Base-by-base conservation (phyloP, 441 rosid species). In the Erodium texanum region DNA sequence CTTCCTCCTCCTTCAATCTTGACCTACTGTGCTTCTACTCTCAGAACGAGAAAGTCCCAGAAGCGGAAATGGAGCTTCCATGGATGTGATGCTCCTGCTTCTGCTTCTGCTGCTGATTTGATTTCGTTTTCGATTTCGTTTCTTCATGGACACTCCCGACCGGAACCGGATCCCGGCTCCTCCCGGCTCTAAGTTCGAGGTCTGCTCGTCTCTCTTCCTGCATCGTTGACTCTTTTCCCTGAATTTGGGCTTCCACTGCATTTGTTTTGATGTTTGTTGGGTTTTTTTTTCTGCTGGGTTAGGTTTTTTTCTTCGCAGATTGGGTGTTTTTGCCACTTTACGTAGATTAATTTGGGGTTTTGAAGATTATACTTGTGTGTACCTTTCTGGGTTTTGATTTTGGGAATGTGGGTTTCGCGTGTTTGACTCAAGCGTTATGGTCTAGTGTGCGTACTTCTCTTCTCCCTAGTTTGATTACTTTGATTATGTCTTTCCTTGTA, bases 81-180 rank as follows among this genome's bases (percentile, higher is more conserved):
- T 16, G 56, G 56, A 48, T 5, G 7, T 48, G 56, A 48, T 6
- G 38, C 0, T 2, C 0, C 7, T 27, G 2, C 43, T 36, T 32
- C 7, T 38, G 43, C 43, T 7, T 0, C 52, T 45, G 52, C 1
- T 45, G 5, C 18, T 16, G 16, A 5, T 18, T 12, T 45, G 52
- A 45, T 20, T 56, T 52, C 7, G 2, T 16, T 52, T 56, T 45
- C 10, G 52, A 14, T 45, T 45, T 45, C 16, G 52, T 43, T 14
- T 43, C 24, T 56, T 56, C 62, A 56, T 56, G 62, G 62, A 56
- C 24, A 56, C 62, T 56, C 62, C 62, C 24, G 24, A 56, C 12
- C n/a, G 62, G 62, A 56, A 19, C 15, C 62, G 22, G 24, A 56
- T 56, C 62, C 24, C 24, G 24, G 24, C 62, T 56, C 62, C 62